Evolutionary conservation across 2,329 filamentous ascomycete species (phyloP).

Genomic region (Beauveria medogensis): DNA sequence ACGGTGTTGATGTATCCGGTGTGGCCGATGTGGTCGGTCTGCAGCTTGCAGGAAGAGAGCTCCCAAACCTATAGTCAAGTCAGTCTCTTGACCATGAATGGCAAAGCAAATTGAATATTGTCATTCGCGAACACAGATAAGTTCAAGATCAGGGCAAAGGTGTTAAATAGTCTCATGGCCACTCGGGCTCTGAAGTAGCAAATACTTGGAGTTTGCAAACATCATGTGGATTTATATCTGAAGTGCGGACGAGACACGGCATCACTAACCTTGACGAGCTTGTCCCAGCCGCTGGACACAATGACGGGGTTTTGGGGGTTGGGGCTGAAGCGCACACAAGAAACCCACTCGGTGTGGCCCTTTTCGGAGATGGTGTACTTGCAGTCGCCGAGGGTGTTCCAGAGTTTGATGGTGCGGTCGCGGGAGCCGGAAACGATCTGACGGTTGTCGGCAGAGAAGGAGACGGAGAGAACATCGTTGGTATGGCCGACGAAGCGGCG

Average conservation of each 20-base stretch:
- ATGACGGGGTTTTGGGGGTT: conserved; percentile 99
- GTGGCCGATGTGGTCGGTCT: conserved; percentile 99
- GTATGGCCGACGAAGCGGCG: conserved; percentile 98
- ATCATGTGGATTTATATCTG: conserved; percentile 60
- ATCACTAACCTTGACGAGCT: conserved; percentile 94
- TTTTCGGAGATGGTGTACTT: conserved; percentile 99
- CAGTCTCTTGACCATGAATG: background rate
- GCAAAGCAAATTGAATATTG: background rate
- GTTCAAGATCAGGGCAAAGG: conserved; percentile 70
- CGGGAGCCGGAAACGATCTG: conserved; percentile 99
- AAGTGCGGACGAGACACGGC: background rate
- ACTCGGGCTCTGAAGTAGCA: conserved; percentile 99
- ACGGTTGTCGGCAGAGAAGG: conserved; percentile 99
- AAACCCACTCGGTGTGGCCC: conserved; percentile 99
- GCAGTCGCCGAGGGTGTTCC: conserved; percentile 99
- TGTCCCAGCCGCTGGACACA: conserved; percentile 97
- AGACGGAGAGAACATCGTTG: conserved; percentile 99
- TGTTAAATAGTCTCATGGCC: conserved; percentile 96
- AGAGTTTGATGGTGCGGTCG: conserved; percentile 99
- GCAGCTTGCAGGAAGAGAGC: conserved; percentile 97
- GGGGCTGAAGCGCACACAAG: conserved; percentile 98
- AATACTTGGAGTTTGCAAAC: conserved; percentile 87
- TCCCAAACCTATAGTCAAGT: conserved; percentile 75
- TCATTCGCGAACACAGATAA: conserved; percentile 13
- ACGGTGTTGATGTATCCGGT: conserved; percentile 99